Base-by-base conservation (phyloP, 1,284 basidiomycete species). In the Omphalotus olearius region DNA sequence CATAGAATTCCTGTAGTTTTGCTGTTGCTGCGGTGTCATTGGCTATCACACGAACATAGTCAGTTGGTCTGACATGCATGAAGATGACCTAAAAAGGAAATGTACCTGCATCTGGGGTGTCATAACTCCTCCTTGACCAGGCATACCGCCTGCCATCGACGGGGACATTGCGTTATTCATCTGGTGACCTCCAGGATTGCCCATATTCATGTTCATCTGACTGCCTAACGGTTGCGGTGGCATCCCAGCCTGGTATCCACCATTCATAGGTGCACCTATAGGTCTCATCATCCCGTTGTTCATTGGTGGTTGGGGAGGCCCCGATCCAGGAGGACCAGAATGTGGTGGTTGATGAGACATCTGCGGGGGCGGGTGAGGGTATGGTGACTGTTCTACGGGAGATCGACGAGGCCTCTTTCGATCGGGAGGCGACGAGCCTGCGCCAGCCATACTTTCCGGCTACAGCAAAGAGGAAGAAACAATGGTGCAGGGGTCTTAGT, bases 341-440 rank as follows among this genome's bases (percentile, higher is more conserved):
- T 23, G 23, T 23, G 57, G 65, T 26, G 61, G 59, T 43, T 60
- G 67, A 41, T 64, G 67, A 30, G 64, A 62, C 40, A 66, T 62
- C 7, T 60, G 60, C 3, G 62, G 56, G 26, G 36, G 48, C 16
- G 45, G 39, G 30, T 33, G 42, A 4, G 45, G 51, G 14, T 49
- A 42, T 26, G 55, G 17, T n/a, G 51, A 46, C 17, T 52, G 35
- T 28, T 78, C 75, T 56, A 70, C 67, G 6, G 82, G 83, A 25
- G 83, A 82, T 46, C 73, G 75, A 40, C 83, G 78, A 28, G 63
- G 47, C 36, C 83, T 80, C 64, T 88, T 88, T 51, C 74, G 70
- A 2, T 78, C 79, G 0, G 82, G 82, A 1, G 85, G 83, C 0
- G 86, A 86, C 2, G 74, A 75, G 6, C 84, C 82, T 36, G 46